Percentiles rank a stretch among this genome's conserved stretches.
phyloP scores from a whole-genome alignment of 176 grass and related monocot genomes.

The Carex scoparia region DNA sequence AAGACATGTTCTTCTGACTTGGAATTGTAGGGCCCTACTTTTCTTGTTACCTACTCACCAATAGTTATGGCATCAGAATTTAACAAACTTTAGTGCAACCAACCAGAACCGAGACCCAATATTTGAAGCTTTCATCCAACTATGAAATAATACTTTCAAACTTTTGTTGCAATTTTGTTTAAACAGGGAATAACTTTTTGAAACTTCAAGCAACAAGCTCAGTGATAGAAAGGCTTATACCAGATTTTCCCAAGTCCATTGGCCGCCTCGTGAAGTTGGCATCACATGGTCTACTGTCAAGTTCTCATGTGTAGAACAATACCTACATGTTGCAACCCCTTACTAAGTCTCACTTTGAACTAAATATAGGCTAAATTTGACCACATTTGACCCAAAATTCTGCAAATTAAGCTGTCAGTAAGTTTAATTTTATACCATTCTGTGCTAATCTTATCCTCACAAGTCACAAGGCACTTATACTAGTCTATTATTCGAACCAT shows the following conservation, averaged over 20 bases:
- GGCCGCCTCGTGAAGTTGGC: conserved; percentile 66
- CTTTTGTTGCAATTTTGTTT: not conserved
- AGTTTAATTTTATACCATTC: conserved; percentile 4
- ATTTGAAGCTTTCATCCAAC: not conserved
- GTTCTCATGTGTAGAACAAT: conserved; percentile 67
- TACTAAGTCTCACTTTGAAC: conserved; percentile 15
- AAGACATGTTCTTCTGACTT: too few relatives aligned
- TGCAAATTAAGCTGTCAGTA: not conserved
- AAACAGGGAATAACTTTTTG: not conserved
- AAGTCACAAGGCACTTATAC: not conserved
- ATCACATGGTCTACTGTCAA: conserved; percentile 96
- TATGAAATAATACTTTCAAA: not conserved
- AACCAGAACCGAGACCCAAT: not conserved
- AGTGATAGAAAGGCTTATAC: conserved; percentile 25
- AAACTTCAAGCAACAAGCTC: not conserved
- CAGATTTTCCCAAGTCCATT: conserved; percentile 99
- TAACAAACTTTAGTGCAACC: not conserved
- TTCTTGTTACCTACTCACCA: not conserved
- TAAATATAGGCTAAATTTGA: not conserved
- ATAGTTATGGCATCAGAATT: not conserved
- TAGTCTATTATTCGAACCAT: not conserved
- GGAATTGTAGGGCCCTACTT: too few relatives aligned
- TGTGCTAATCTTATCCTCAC: not conserved
- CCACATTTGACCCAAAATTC: not conserved
- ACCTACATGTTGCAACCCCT: conserved; percentile 42